These are phyloP conservation scores for Dactylellina cionopaga DNA, from an alignment of 2,329 filamentous ascomycete species.

Conservation along the genomic window DNA sequence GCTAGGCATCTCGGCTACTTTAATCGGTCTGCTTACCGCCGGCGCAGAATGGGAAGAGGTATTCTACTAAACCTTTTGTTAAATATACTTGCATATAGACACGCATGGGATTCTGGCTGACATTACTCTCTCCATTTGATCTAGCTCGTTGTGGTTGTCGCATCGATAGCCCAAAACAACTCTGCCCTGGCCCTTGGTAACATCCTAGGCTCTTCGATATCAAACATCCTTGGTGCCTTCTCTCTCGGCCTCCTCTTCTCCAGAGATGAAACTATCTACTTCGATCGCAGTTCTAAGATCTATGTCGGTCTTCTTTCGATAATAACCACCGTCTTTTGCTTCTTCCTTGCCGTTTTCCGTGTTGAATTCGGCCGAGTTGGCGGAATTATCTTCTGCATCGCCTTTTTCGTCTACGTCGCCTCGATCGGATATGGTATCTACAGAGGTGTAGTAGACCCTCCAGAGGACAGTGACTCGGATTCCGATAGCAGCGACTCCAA, in stretches of 20 bases:
- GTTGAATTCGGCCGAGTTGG: conserved; percentile 60
- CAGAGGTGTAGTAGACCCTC: conserved; percentile 61
- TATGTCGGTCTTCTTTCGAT: conserved; percentile 63
- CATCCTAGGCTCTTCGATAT: conserved; percentile 67
- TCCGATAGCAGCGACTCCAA: conserved; percentile 60
- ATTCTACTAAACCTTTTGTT: too few species aligned
- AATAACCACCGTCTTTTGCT: conserved; percentile 61
- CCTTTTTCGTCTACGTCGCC: conserved; percentile 63
- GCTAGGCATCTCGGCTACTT: conserved; percentile 63
- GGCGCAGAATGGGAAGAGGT: conserved; percentile 70
- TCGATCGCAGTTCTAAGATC: conserved; percentile 65
- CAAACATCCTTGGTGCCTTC: conserved; percentile 69
- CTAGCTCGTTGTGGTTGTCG: conserved; percentile 65
- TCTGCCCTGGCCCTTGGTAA: conserved; percentile 67
- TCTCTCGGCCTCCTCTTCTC: conserved; percentile 66
- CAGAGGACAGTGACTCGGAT: conserved; percentile 63
- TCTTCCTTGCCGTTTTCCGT: conserved; percentile 59
- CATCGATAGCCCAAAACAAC: conserved; percentile 63
- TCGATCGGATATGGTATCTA: conserved; percentile 64
- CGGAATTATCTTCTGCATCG: conserved; percentile 59
- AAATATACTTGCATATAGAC: background rate
- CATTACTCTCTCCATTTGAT: background rate
- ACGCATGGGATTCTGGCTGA: background rate
- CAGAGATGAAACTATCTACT: conserved; percentile 58
- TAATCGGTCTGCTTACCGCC: conserved; percentile 67